Evolutionary conservation across 2,329 filamentous ascomycete genomes (phyloP).

Genomic region (Colletotrichum gigasporum): DNA sequence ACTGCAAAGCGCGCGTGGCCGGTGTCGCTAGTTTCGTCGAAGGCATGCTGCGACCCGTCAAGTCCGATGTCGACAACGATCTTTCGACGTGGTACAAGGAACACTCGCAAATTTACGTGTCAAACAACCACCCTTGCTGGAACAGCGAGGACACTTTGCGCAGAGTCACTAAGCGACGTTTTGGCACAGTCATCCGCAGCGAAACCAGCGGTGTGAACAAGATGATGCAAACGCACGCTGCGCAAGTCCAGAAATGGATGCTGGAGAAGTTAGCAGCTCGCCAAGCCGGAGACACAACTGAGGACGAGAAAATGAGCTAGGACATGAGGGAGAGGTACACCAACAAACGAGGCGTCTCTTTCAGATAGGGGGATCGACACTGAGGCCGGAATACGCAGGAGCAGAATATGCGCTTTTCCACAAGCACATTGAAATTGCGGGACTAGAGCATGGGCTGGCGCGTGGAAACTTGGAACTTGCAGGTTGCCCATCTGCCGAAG

Average conservation of each 20-base stretch:
- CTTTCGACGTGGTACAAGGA: slow-evolving; percentile 85
- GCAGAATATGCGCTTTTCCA: too few species aligned
- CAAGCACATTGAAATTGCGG: too few species aligned
- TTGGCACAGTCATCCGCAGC: slow-evolving; percentile 66
- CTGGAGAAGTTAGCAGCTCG: slow-evolving; percentile 45
- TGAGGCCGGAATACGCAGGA: too few species aligned
- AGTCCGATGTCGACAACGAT: slow-evolving; percentile 78
- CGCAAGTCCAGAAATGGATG: slow-evolving; percentile 64
- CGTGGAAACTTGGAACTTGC: not conserved
- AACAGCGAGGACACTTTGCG: slow-evolving; percentile 66
- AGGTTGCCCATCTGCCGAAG: not conserved
- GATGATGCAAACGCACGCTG: slow-evolving; percentile 66
- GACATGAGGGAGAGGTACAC: not conserved
- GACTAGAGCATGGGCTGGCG: not conserved
- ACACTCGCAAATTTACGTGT: slow-evolving; percentile 83
- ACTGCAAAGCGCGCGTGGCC: slow-evolving; percentile 73
- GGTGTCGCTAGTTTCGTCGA: slow-evolving; percentile 85
- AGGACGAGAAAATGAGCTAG: slow-evolving; percentile 53
- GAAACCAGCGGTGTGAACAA: slow-evolving; percentile 56
- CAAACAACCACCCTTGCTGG: slow-evolving; percentile 81
- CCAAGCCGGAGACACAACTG: slow-evolving; percentile 55
- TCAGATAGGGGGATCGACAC: too few species aligned
- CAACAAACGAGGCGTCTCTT: too few species aligned
- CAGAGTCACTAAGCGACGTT: slow-evolving; percentile 68
- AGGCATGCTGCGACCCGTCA: slow-evolving; percentile 79